These are phyloP conservation scores for Nasturtium officinale DNA, from an alignment of 345 rosid genomes.

Conservation along the genomic window DNA sequence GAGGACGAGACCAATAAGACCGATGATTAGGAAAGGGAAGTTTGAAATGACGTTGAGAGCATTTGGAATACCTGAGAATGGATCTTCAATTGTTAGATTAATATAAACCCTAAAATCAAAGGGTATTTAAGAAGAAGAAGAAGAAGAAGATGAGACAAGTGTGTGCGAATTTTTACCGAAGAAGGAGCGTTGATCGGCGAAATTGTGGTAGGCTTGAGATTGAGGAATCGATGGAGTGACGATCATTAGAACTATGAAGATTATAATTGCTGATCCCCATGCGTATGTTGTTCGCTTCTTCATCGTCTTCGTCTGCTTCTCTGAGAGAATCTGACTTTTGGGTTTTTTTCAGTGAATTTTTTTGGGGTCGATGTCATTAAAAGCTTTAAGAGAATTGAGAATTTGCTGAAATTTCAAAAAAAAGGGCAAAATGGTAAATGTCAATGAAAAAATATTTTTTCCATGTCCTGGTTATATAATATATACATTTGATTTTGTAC, in stretches of 20 bases:
- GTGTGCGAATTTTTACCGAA: constrained; percentile 51
- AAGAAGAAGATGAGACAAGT: constrained; percentile 13
- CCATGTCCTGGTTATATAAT: no score
- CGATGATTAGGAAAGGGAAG: constrained; percentile 89
- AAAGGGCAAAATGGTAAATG: constrained; percentile 6
- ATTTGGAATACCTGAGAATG: constrained; percentile 79
- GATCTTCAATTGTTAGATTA: neutral
- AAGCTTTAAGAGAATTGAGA: neutral
- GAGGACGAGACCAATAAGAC: constrained; percentile 76
- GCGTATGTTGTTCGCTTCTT: constrained; percentile 54
- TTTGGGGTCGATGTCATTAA: constrained; percentile 3
- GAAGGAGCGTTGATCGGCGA: constrained; percentile 86
- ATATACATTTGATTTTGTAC: no score
- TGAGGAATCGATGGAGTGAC: constrained; percentile 90
- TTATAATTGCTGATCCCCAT: constrained; percentile 66
- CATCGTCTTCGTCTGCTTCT: constrained; percentile 46
- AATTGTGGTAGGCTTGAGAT: constrained; percentile 77
- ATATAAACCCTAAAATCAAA: neutral
- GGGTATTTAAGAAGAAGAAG: constrained; percentile 3
- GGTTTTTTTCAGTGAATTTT: constrained; percentile 20
- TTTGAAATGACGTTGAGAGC: constrained; percentile 78
- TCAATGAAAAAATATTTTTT: no score
- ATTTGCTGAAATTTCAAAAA: neutral
- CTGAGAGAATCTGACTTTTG: constrained; percentile 37
- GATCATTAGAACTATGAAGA: constrained; percentile 78